Evolutionary conservation across 345 rosid genomes (phyloP), one percentile per base, ranked within the genome.

Genomic region (Trapa bicornis): DNA sequence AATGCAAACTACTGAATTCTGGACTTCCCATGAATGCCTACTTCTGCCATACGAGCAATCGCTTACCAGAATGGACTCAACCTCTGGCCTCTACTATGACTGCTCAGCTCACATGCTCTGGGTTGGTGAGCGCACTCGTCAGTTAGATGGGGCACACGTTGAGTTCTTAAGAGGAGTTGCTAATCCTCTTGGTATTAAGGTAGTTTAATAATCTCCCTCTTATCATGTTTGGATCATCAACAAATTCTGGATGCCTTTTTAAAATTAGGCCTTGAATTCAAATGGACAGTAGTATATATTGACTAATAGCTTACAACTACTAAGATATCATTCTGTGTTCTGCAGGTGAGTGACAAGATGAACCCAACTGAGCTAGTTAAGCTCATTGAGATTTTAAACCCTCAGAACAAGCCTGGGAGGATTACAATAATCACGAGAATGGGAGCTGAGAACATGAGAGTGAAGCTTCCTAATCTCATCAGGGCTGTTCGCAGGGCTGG

Each of bases 361-460:
- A 72, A 80, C 68, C 83, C 83, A 39, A 72, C 63, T 48, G 75
- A 80, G 71, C 68, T 80, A 57, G 73, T 77, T 16, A 80, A 72
- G 73, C 80, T 80, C 61, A 72, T 80, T 35, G 80, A 72, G 71
- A 75, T 80, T 61, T 73, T 80, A 69, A 80, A 80, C 66, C 83
- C 83, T 15, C 79, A 77, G 68, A 80, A 80, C 64, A 80, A 80
- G 61, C 68, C 80, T 7, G 83, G 83, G 52, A 75, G 83, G 68
- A 80, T 80, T 45, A 80, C 83, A 48, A 75, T 80, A 13, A 80
- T 80, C 45, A 67, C 76, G 1, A 80, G 83, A 68, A 80, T 80
- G 83, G 83, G 83, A 67, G 83, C 83, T 53, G 83, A 80, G 75
- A 80, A 80, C 77, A 80, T 80, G 83, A 70, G 83, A 68, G 83